These are phyloP conservation scores for Ceratocystis lukuohia DNA, from an alignment of 2,329 filamentous ascomycete species.

Conservation along the genomic window DNA sequence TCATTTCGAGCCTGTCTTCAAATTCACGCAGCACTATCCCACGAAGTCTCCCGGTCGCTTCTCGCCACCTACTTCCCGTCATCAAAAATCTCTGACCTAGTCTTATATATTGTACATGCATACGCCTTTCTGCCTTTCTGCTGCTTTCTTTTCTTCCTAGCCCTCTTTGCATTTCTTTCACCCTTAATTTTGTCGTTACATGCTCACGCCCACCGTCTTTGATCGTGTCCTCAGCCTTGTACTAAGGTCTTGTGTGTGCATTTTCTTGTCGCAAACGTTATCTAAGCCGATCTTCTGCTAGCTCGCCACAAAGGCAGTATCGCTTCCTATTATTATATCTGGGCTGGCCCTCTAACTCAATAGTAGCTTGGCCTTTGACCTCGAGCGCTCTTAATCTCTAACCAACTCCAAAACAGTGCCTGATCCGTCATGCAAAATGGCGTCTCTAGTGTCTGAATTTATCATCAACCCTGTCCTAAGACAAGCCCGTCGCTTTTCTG, in stretches of 20 bases:
- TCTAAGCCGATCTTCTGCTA: not conserved
- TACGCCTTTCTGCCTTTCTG: not conserved
- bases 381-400: not conserved
- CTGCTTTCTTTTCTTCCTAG: not conserved
- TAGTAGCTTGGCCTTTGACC: not conserved
- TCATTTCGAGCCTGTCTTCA: not conserved
- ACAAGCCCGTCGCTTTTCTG: slow-evolving; percentile 51
- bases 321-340: not conserved
- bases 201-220: not conserved
- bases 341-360: not conserved
- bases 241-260: not conserved
- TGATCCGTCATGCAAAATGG: slow-evolving; percentile 32
- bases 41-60: not conserved
- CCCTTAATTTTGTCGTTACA: not conserved
- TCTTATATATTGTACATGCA: not conserved
- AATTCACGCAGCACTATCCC: not conserved
- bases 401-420: not conserved
- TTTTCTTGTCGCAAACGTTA: not conserved
- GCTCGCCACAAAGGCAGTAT: not conserved
- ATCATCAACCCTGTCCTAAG: slow-evolving; percentile 53
- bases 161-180: not conserved
- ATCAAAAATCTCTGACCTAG: not conserved
- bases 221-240: slow-evolving; percentile 4
- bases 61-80: not conserved
- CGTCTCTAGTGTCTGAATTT: slow-evolving; percentile 50